Evolutionary conservation across 1,139 yeast genomes (phyloP), one percentile per base, ranked within the genome.

Genomic region (Hansenula lynferdii): DNA sequence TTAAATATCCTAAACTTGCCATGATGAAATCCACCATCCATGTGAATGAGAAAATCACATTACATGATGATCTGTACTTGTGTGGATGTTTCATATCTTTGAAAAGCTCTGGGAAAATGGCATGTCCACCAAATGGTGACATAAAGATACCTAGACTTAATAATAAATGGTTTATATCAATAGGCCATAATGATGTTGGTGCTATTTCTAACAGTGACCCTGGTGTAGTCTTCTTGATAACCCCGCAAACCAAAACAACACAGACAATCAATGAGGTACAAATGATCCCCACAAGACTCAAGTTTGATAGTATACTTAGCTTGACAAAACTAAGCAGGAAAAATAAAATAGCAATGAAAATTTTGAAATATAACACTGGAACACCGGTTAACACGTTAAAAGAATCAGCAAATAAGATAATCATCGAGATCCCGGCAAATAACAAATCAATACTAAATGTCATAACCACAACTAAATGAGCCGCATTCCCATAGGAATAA

Each of bases 101-200:
- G 56, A 75, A 78, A 27, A 81, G 65, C 50, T 80, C 85, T 3
- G 89, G 89, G 49, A 80, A 80, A n/a, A 81, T 82, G 1, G 87
- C 85, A 56, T 81, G 87, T 2, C 89, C 89, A 38, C 89, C 86
- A 80, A 85, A 82, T 4, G 86, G 86, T 8, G 86, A 78, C 82
- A 82, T 78, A 51, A 80, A 78, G 28, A 82, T 72, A 8, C 89
- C 89, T 38, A 80, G 60, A n/a, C 81, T 66, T 21, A 80, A 60
- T 6, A 80, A 62, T 2, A 78, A 60, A 20, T 66, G 56, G 11
- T 54, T 53, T 45, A 60, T 48, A 35, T 64, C 62, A 5, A 53
- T 46, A 0, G 89, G 89, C 65, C 73, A 70, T 19, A 69, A 41
- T 29, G 61, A 55, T 2, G 64, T 57, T 17, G 53, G 51, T 44